Evolutionary conservation across 108 stramenopile genomes (phyloP), one percentile per base, ranked within the genome.

Genomic region (Cyclotella baltica): DNA sequence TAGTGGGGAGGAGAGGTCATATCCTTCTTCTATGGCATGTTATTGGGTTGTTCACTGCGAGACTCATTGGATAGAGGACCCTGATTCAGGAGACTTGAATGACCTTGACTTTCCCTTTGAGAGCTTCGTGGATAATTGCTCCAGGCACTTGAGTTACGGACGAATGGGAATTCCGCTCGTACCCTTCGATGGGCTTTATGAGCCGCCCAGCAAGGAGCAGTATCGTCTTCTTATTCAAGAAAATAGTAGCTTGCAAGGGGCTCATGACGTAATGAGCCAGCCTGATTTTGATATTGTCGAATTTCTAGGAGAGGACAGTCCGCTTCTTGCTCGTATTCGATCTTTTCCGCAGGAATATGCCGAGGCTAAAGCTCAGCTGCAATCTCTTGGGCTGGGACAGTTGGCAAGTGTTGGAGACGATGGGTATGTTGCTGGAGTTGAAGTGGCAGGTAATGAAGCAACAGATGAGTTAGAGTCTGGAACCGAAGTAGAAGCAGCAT

Each of bases 1-100:
- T 0, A 70, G 69, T 56, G 69, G 69, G n/a, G 31, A 20, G 18
- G 11, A 43, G 40, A 6, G 13, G n/a, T n/a, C 18, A 20, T 28
- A 53, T 23, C 16, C 69, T 15, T n/a, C 8, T 28, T 43, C 28
- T 38, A 20, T 43, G 8, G 65, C 37, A 38, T 51, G 69, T 6
- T 56, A 30, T 30, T 70, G 69, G 69, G 51, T 53, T 15, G 29
- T 20, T 20, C 69, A 70, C 52, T 70, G 69, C n/a, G 69, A 70
- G 22, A 70, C 69, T 8, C 55, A 55, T 28, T 70, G 69, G 69
- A 53, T 70, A 22, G 50, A 70, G 55, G 47, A 19, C 51, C 3
- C 48, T 31, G 22, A 46, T 55, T n/a, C 20, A 18, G 22, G 34
- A 33, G 51, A 56, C 31, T 51, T n/a, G 2, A n/a, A n/a, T n/a